These are phyloP conservation scores for Stentor coeruleus DNA, from an alignment of 73 alveolate species.

Conservation along the genomic window DNA sequence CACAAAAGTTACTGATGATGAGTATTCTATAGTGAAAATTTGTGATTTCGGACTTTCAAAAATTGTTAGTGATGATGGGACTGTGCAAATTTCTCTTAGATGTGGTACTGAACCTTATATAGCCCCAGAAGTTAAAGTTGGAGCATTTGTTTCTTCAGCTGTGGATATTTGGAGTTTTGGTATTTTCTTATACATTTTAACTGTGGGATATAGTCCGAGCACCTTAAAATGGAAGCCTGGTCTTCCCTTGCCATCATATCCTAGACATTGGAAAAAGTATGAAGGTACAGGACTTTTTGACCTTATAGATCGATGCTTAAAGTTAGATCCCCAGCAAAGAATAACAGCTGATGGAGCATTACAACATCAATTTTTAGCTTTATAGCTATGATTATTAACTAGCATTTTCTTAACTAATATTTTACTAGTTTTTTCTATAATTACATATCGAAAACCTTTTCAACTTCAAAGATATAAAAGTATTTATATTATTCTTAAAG, in stretches of 20 bases:
- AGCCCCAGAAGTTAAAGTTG: not conserved
- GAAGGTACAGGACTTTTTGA: conserved; percentile 9
- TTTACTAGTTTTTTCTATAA: too few species aligned
- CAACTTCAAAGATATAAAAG: too few species aligned
- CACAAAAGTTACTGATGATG: conserved; percentile 5
- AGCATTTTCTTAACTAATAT: too few species aligned
- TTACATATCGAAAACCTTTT: too few species aligned
- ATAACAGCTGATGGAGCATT: conserved; percentile 15
- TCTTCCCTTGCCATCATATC: not conserved
- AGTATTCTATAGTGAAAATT: not conserved
- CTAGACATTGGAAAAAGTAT: conserved; percentile 2
- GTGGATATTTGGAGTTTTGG: conserved; percentile 19
- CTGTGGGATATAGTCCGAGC: conserved; percentile 12
- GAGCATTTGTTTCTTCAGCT: not conserved
- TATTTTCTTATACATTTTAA: not conserved
- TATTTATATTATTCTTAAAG: too few species aligned
- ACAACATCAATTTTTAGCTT: not conserved
- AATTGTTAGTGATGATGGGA: not conserved
- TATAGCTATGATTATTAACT: too few species aligned
- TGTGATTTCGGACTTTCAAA: not conserved
- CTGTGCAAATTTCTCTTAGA: not conserved
- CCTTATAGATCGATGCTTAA: conserved; percentile 10
- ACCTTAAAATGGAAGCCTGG: not conserved
- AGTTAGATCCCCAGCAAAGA: conserved; percentile 4
- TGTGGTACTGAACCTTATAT: not conserved